Evolutionary conservation across 2,329 filamentous ascomycete species (phyloP).

Genomic region (Phoma sp.): DNA sequence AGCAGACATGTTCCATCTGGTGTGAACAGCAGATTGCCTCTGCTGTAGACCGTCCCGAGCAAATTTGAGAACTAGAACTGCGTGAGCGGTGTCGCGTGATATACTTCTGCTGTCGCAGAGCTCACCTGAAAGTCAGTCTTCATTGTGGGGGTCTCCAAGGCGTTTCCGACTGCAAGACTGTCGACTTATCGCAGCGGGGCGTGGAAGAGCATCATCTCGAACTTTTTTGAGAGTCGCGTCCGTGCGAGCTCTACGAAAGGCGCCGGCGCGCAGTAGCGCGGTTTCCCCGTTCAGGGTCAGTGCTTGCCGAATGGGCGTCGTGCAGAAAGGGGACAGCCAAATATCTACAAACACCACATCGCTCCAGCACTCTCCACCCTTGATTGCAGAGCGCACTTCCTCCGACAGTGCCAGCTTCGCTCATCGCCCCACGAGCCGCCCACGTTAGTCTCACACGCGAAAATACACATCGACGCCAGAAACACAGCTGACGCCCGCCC

Average conservation of each 20-base stretch:
- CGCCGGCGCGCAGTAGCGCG: conserved; percentile 35
- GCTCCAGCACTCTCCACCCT: conserved; percentile 14
- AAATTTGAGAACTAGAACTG: conserved; percentile 91
- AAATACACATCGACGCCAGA: background rate
- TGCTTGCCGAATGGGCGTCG: conserved; percentile 46
- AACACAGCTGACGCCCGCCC: conserved; percentile 25
- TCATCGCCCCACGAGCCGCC: background rate
- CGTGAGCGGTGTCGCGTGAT: conserved; percentile 31
- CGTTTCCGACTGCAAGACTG: conserved; percentile 1
- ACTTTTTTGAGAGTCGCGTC: conserved; percentile 44
- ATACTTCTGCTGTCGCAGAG: conserved; percentile 27
- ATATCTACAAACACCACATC: conserved; percentile 36
- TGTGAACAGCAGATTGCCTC: conserved; percentile 95
- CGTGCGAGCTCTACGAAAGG: conserved; percentile 28
- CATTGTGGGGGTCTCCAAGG: conserved; percentile 62
- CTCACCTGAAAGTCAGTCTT: conserved; percentile 97
- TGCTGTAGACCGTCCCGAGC: conserved; percentile 96
- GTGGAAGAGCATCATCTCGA: conserved; percentile 31
- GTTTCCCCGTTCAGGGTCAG: conserved; percentile 45
- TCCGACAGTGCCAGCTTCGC: conserved; percentile 5
- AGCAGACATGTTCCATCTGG: conserved; percentile 95
- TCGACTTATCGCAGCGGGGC: conserved; percentile 31
- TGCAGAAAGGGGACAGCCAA: conserved; percentile 50
- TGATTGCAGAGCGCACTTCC: conserved; percentile 11
- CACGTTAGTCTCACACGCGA: conserved; percentile 11